Conservation (phyloP, 345 rosid genomes). For the Theobroma cacao region DNA sequence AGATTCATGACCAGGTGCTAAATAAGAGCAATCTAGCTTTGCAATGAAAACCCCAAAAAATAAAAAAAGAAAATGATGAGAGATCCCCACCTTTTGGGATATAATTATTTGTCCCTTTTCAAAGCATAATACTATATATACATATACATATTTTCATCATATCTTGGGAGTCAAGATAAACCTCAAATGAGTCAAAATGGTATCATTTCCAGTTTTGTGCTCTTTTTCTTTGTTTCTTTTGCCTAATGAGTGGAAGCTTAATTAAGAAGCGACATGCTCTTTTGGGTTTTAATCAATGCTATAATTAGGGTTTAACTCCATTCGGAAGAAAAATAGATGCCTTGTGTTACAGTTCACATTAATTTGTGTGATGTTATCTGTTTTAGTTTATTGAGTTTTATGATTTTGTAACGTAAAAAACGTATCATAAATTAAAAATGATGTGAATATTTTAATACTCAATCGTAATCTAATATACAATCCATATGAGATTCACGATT, state of each 20-base stretch:
- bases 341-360: too few relatives aligned
- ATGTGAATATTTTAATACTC: too few relatives aligned
- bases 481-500: too few relatives aligned
- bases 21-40: not conserved
- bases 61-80: not conserved
- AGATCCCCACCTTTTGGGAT: constrained; percentile 9
- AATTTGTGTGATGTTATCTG: too few relatives aligned
- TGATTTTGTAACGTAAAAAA: too few relatives aligned
- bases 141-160: not conserved
- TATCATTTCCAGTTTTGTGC: not conserved
- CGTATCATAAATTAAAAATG: too few relatives aligned
- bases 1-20: not conserved
- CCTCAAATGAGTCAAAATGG: not conserved
- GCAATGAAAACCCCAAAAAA: not conserved
- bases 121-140: not conserved
- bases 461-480: too few relatives aligned
- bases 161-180: not conserved
- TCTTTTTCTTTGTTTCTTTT: not conserved
- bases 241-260: not conserved
- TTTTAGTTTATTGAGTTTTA: too few relatives aligned
- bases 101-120: not conserved
- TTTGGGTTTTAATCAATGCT: too few relatives aligned
- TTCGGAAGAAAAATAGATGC: too few relatives aligned
- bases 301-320: too few relatives aligned
- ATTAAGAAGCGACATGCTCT: not conserved